Evolutionary conservation across 2,329 filamentous ascomycete genomes (phyloP).

Genomic region (Paraphoma sp.): DNA sequence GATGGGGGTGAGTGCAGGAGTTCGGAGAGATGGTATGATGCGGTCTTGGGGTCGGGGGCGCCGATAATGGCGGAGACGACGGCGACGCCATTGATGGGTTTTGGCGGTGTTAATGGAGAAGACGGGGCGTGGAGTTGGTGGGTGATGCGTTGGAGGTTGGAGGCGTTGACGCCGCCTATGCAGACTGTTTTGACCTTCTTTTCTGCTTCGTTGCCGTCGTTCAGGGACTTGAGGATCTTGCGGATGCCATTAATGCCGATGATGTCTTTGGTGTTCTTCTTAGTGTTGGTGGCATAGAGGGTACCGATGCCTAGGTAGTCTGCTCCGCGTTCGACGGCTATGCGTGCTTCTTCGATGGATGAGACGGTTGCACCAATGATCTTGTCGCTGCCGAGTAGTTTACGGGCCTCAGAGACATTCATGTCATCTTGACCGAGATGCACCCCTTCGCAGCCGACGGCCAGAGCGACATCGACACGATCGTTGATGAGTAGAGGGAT

Average conservation of each 20-base stretch:
- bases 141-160: slow-evolving; percentile 76
- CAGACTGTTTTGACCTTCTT: slow-evolving; percentile 66
- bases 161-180: slow-evolving; percentile 85
- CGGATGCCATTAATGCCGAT: slow-evolving; percentile 76
- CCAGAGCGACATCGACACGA: slow-evolving; percentile 85
- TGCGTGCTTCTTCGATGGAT: slow-evolving; percentile 73
- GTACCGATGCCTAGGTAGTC: slow-evolving; percentile 93
- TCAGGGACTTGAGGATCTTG: slow-evolving; percentile 69
- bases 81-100: slow-evolving; percentile 79
- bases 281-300: slow-evolving; percentile 81
- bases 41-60: slow-evolving; percentile 69
- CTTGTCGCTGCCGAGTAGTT: slow-evolving; percentile 73
- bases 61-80: slow-evolving; percentile 89
- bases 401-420: slow-evolving; percentile 70
- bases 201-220: slow-evolving; percentile 37
- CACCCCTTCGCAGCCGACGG: slow-evolving; percentile 86
- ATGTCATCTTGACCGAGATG: slow-evolving; percentile 97
- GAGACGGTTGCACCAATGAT: slow-evolving; percentile 92
- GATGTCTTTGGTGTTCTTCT: slow-evolving; percentile 84
- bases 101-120: slow-evolving; percentile 45
- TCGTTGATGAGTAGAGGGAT: slow-evolving; percentile 94
- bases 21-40: slow-evolving; percentile 64
- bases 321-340: slow-evolving; percentile 76
- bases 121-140: slow-evolving; percentile 66
- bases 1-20: slow-evolving; percentile 56